Percentiles rank a stretch among this genome's conserved stretches.
Evolutionary conservation across 2,329 filamentous ascomycete genomes (phyloP).

Genomic region (Leptographium wingfieldii): DNA sequence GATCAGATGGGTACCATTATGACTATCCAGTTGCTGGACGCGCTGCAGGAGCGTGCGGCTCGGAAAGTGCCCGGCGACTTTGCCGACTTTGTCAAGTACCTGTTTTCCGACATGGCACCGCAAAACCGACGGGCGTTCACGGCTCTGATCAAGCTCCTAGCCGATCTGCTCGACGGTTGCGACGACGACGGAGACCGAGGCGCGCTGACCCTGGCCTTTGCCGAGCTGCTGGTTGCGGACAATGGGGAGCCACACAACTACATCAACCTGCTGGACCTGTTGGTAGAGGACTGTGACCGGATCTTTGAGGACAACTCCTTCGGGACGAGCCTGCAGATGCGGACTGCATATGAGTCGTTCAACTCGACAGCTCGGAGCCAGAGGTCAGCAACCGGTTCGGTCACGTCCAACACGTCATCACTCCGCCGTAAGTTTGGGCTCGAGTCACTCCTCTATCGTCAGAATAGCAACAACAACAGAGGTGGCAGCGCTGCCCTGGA

Average conservation of each 20-base stretch:
- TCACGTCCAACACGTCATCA: constrained; percentile 79
- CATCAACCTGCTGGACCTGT: constrained; percentile 75
- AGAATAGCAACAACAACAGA: constrained; percentile 55
- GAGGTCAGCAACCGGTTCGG: constrained; percentile 52
- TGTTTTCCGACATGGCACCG: constrained; percentile 54
- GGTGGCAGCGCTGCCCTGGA: constrained; percentile 2
- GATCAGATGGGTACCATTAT: constrained; percentile 81
- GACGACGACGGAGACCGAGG: constrained; percentile 85
- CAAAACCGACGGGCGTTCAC: constrained; percentile 68
- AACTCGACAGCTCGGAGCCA: constrained; percentile 45
- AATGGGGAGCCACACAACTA: constrained; percentile 56
- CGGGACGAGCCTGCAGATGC: constrained; percentile 29
- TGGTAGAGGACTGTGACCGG: constrained; percentile 79
- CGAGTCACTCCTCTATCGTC: constrained; percentile 53
- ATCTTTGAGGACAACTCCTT: constrained; percentile 59
- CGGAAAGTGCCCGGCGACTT: constrained; percentile 62
- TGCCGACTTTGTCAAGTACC: constrained; percentile 52
- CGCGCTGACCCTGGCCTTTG: constrained; percentile 76
- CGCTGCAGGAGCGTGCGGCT: constrained; percentile 56
- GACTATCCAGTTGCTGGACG: constrained; percentile 55
- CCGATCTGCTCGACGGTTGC: constrained; percentile 78
- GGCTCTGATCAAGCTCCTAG: constrained; percentile 71
- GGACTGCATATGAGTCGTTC: constrained; percentile 45
- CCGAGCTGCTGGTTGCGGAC: constrained; percentile 70
- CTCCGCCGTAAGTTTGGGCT: constrained; percentile 75